Conservation (phyloP, 768 basidiomycete species). For the Paxillus ammoniavirescens region DNA sequence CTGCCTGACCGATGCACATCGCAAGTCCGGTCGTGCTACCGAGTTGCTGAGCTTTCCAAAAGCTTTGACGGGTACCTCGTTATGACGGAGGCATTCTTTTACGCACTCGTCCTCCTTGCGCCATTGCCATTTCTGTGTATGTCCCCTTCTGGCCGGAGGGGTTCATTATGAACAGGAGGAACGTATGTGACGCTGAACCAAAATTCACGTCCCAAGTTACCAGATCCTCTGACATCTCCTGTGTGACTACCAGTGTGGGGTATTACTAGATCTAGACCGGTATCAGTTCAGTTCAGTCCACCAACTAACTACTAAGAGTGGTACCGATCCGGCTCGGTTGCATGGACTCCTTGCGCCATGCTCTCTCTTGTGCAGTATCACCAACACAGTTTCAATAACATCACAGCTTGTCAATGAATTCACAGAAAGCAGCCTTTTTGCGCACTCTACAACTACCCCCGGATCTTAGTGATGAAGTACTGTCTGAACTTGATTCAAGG, state of each 20-base stretch:
- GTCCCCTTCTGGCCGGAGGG: conserved; percentile 64
- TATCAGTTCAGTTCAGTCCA: too few species aligned
- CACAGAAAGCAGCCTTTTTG: conserved; percentile 8
- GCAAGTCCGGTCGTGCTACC: conserved; percentile 65
- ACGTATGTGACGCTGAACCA: not conserved
- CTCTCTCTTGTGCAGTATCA: too few species aligned
- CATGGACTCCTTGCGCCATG: too few species aligned
- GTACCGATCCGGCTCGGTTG: too few species aligned
- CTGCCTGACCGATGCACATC: not conserved
- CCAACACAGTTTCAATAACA: too few species aligned
- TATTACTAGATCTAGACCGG: too few species aligned
- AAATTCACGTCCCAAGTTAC: conserved; percentile 26
- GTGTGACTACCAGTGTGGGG: too few species aligned
- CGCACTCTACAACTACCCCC: conserved; percentile 16
- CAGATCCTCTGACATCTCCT: too few species aligned
- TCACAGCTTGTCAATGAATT: too few species aligned
- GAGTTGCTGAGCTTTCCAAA: conserved; percentile 58
- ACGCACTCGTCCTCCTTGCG: conserved; percentile 59
- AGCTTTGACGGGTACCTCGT: conserved; percentile 60
- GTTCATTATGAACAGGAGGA: conserved; percentile 34
- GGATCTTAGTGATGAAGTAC: conserved; percentile 27
- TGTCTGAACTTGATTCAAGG: not conserved
- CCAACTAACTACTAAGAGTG: too few species aligned
- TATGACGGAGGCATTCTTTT: conserved; percentile 61
- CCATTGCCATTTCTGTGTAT: conserved; percentile 54